phyloP scores from a whole-genome alignment of 148 eudicot species.

The Cornus florida region DNA sequence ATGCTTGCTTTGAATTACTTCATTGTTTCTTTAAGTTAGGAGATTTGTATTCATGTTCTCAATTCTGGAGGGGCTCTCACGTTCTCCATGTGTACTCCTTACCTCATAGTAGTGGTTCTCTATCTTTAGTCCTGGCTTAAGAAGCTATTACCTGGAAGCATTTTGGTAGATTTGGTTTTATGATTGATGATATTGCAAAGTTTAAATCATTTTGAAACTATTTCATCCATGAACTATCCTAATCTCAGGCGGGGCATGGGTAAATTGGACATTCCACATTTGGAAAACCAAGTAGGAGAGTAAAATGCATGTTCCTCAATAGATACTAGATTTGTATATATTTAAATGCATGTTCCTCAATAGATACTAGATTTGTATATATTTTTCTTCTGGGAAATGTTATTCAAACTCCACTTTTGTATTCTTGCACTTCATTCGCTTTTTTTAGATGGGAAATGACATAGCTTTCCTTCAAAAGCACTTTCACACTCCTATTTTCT shows the following conservation, averaged over 20 bases:
- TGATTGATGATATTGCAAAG: not conserved
- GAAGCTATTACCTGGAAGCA: not conserved
- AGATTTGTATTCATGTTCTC: not conserved
- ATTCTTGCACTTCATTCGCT: too few relatives aligned
- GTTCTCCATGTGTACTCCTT: not conserved
- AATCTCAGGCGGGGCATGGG: too few relatives aligned
- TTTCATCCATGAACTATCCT: not conserved
- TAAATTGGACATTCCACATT: not conserved
- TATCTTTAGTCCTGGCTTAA: not conserved
- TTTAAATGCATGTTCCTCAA: too few relatives aligned
- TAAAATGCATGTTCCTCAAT: too few relatives aligned
- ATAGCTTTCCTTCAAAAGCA: too few relatives aligned
- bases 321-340: too few relatives aligned
- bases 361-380: too few relatives aligned
- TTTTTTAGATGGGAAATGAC: too few relatives aligned
- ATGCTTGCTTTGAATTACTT: conserved; percentile 7
- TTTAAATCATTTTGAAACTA: not conserved
- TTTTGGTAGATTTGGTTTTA: not conserved
- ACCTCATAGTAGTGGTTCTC: not conserved
- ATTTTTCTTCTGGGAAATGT: too few relatives aligned
- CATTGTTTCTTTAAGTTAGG: not conserved
- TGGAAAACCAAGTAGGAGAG: not conserved
- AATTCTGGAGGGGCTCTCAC: not conserved
- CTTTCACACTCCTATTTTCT: too few relatives aligned
- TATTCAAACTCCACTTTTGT: too few relatives aligned